phyloP scores from a whole-genome alignment of 805 yeast species.

The Schizosaccharomyces lindneri region DNA sequence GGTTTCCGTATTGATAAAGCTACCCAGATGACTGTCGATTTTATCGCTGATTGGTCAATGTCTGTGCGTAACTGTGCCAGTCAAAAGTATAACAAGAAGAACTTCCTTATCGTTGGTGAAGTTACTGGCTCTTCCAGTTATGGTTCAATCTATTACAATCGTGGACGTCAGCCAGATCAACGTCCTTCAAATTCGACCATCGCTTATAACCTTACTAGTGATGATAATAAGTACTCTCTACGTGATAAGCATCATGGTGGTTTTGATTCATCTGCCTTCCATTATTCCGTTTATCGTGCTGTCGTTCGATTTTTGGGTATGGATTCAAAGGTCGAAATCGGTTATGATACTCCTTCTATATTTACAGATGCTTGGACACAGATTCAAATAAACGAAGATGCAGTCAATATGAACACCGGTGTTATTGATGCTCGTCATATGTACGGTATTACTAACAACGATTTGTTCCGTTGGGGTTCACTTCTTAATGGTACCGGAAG shows the following conservation, averaged over 20 bases:
- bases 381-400: not conserved
- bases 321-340: not conserved
- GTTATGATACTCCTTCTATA: not conserved
- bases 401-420: not conserved
- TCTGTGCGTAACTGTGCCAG: not conserved
- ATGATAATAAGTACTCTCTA: not conserved
- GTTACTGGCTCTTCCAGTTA: slow-evolving; percentile 1
- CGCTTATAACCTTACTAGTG: not conserved
- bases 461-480: slow-evolving; percentile 2
- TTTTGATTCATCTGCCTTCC: slow-evolving; percentile 3
- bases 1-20: slow-evolving; percentile 3
- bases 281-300: slow-evolving; percentile 2
- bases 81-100: not conserved
- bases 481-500: not conserved
- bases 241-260: not conserved
- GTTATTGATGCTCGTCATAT: not conserved
- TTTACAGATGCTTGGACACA: not conserved
- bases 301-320: slow-evolving; percentile 1
- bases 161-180: slow-evolving; percentile 3
- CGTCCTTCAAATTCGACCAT: not conserved
- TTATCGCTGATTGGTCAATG: slow-evolving; percentile 1
- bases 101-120: slow-evolving; percentile 2
- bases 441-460: not conserved
- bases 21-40: slow-evolving; percentile 3
- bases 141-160: slow-evolving; percentile 1